Evolutionary conservation across 371 early-diverging fungal species (phyloP), one percentile per base, ranked within the genome.

Genomic region (Mucor saturninus): DNA sequence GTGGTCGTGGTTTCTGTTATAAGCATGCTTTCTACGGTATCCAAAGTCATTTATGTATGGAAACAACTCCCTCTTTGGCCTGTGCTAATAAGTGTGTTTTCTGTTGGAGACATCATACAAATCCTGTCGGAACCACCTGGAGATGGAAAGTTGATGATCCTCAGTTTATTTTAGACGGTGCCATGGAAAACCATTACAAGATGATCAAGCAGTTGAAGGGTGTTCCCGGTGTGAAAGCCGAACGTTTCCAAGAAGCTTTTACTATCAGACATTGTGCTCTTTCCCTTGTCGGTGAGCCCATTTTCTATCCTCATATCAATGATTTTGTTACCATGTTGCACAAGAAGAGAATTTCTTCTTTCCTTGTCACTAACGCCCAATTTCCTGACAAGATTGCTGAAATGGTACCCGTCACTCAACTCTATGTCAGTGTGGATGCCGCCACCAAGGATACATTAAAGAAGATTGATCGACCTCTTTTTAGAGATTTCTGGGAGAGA

Each of bases 81-180:
- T 93, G 93, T 64, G 90, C 91, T 14, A 93, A 93, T 74, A 91
- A 91, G 65, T 93, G 91, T 67, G 90, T 90, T 3, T 91, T 90
- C 67, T 91, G 91, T 62, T 93, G 92, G 92, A 78, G 92, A 65
- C 91, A 90, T 69, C 91, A 91, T 40, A 91, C 91, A 13, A 93
- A 93, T 62, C 91, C 90, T 40, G 93, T 91, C 3, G 91, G 89
- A 28, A 89, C 86, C 1, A 69, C 72, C 29, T 91, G 90, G 90
- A 74, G 87, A 54, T 93, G 93, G 93, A 87, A 93, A 64, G 83
- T 88, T 14, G 92, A 93, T 62, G 86, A 87, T 59, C 88, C 90
- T 31, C 77, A 86, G 46, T 84, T 84, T 55, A 90, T 93, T 56
- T 67, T 92, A 61, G 86, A 89, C 32, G 92, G 91, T 59, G 88